Conservation (phyloP, 2,329 filamentous ascomycete genomes). For the Pestalotiopsis sp. region DNA sequence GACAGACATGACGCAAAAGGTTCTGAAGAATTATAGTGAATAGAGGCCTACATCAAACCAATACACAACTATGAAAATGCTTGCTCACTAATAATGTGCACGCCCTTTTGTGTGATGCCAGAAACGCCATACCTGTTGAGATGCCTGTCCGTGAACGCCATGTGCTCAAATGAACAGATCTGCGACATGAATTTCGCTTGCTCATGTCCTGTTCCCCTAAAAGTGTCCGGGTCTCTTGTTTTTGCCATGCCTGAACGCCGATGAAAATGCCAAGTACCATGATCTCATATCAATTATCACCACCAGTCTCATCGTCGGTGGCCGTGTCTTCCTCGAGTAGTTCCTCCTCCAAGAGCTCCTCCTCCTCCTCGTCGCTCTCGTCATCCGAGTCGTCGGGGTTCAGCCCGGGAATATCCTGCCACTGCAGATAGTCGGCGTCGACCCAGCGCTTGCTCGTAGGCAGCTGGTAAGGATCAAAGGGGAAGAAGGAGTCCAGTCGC, state of each 20-base stretch:
- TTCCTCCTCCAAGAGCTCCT: conserved; percentile 40
- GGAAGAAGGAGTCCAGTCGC: conserved; percentile 92
- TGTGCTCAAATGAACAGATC: background rate
- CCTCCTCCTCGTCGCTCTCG: conserved; percentile 55
- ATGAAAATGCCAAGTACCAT: conserved; percentile 13
- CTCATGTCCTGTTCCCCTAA: background rate
- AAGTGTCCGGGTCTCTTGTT: background rate
- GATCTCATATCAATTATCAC: conserved; percentile 35
- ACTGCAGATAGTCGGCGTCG: conserved; percentile 79
- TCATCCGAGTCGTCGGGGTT: conserved; percentile 58
- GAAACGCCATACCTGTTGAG: background rate
- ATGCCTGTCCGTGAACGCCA: background rate
- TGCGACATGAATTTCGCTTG: background rate
- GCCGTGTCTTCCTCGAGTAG: conserved; percentile 52
- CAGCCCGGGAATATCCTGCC: conserved; percentile 74
- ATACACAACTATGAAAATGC: background rate
- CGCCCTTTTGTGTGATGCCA: background rate
- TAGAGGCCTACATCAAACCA: background rate
- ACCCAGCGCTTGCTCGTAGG: conserved; percentile 88
- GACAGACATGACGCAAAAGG: too few species aligned
- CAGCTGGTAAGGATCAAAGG: conserved; percentile 94
- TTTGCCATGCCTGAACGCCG: conserved; percentile 10
- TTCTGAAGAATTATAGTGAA: too few species aligned
- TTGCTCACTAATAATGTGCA: background rate
- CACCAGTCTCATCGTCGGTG: conserved; percentile 49